Evolutionary conservation across 371 early-diverging fungal species (phyloP), one percentile per base, ranked within the genome.

Genomic region (Mortierella sp.): DNA sequence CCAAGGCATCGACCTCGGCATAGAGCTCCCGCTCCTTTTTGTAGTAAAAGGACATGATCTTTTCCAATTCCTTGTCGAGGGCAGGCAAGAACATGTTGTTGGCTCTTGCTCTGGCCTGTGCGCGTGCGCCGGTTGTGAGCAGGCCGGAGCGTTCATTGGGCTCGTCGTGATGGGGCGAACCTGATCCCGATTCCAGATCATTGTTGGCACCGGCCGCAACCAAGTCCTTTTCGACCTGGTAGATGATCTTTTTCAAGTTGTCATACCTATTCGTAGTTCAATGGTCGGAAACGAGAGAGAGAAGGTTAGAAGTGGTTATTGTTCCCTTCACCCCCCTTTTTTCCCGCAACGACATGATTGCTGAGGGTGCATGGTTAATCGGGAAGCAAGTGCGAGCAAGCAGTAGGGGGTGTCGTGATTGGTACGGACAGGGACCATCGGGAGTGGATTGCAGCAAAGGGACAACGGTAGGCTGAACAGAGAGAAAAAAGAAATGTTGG

Each of bases 191-290:
- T 31, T 80, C 81, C 13, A 70, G 14, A 63, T 80, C 81, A 19
- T 53, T 71, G 67, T 75, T 45, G 79, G 73, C 64, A 34, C 90
- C 79, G 29, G 91, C 92, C n/a, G 91, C 91, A 3, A 96, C 88
- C 65, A 92, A 89, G 24, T 96, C 96, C 78, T 94, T 95, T 87
- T 97, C 98, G 70, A 95, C 91, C 52, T 91, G 90, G 86, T 97
- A 97, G 61, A 97, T 90, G 69, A 94, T 90, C 84, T 96, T 97
- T 79, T 98, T 97, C 73, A 97, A 90, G 71, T 95, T 93, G 26
- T 95, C 94, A 87, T 98, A 97, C 24, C 94, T 94, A 80, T 52
- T 24, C 4, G 10, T 4, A 31, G 34, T 2, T 34, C 10, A 22
- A 55, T 19, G 8, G 31, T 55, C 31, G 8, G 16, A 8, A 61